Percentiles rank a stretch among this genome's conserved stretches.
Conservation (phyloP, 495 filamentous ascomycete genomes). For the Chaetomium cochliodes region DNA sequence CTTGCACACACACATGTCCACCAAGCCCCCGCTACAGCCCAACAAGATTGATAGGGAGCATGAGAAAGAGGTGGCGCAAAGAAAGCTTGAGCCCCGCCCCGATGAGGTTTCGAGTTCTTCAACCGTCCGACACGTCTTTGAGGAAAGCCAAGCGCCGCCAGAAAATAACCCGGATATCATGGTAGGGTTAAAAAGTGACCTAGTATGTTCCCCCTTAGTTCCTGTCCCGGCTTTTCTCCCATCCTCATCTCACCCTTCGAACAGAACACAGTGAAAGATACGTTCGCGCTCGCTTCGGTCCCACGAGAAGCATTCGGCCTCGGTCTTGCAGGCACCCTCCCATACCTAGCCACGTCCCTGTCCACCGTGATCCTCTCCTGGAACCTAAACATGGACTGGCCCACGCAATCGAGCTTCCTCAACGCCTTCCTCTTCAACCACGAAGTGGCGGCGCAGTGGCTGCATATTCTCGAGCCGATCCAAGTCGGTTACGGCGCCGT, state of each 20-base stretch:
- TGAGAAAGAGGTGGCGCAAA: slow-evolving; percentile 50
- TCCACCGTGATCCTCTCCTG: slow-evolving; percentile 84
- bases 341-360: slow-evolving; percentile 84
- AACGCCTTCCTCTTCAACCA: slow-evolving; percentile 59
- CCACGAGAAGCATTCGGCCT: slow-evolving; percentile 78
- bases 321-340: slow-evolving; percentile 84
- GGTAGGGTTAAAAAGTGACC: slow-evolving; percentile 66
- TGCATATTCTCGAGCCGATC: slow-evolving; percentile 82
- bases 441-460: slow-evolving; percentile 67
- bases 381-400: slow-evolving; percentile 67
- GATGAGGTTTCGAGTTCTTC: slow-evolving; percentile 59
- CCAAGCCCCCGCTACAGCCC: slow-evolving; percentile 32
- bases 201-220: slow-evolving; percentile 55
- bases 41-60: slow-evolving; percentile 48
- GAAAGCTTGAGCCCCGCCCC: slow-evolving; percentile 56
- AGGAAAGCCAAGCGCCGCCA: slow-evolving; percentile 36
- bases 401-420: slow-evolving; percentile 57
- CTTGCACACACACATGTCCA: slow-evolving; percentile 23
- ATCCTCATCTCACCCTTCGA: background rate
- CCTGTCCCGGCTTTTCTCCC: background rate
- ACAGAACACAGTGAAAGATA: slow-evolving; percentile 81
- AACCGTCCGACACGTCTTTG: slow-evolving; percentile 54
- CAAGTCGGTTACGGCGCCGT: slow-evolving; percentile 93
- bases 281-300: slow-evolving; percentile 73
- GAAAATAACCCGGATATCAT: slow-evolving; percentile 59